Evolutionary conservation across 768 basidiomycete genomes (phyloP), one percentile per base, ranked within the genome.

Genomic region (Lactarius hengduanensis): DNA sequence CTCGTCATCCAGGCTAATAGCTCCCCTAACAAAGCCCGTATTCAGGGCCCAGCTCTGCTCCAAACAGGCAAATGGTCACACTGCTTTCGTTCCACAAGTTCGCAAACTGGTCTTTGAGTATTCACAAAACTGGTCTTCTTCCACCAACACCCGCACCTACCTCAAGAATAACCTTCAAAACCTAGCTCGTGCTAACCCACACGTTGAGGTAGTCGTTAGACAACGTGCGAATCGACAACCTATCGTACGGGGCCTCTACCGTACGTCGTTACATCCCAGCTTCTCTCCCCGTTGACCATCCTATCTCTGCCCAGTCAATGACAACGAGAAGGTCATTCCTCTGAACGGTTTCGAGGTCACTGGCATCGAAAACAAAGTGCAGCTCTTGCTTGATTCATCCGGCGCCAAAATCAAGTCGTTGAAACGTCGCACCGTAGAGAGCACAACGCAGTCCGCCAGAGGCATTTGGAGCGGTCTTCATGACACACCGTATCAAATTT

Each of bases 381-480:
- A 90, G 69, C 84, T 96, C 34, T 80, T 96, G 47, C 85, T 96
- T 58, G 92, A 94, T 76, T 86, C 94, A 40, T 94, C 92, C 7
- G 94, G 94, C 28, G 85, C 88, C 55, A 91, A 92, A 77, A 94
- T 96, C 64, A 87, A 86, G 74, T 81, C 88, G 16, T 78, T 95
- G 73, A 93, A 94, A 75, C 84, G 80, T 57, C 77, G 85, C 66
- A 81, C 83, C 20, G 89, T 96, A 34, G 86, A 91, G 80, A 92
- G 90, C 73, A 85, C 83, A 34, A 87, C 89, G 59, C 90, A 92
- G 78, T 83, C 91, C 20, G 82, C 91, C 11, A 86, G 94, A 75
- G 94, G 94, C 61, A 91, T 95, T 69, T 95, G 92, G 93, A 91
- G 89, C 74, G 92, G 93, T 22, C 77, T 95, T 68, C 94, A 96